Evolutionary conservation across 441 rosid genomes (phyloP).

Genomic region (Euphorbia corollata): DNA sequence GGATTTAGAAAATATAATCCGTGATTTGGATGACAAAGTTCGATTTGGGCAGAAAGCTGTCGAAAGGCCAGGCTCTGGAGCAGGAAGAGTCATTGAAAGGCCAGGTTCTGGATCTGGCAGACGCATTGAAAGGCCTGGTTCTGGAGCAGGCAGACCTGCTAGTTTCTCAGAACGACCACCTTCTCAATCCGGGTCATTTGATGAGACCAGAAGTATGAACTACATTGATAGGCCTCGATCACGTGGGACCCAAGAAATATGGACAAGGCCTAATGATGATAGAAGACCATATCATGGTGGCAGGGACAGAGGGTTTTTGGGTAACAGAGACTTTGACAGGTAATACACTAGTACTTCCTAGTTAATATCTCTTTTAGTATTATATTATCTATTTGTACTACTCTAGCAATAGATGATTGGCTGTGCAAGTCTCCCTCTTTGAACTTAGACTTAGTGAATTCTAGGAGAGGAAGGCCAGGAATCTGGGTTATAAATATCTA

Average conservation of each 20-base stretch:
- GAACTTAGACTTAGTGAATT: neutral
- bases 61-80: conserved; percentile 78
- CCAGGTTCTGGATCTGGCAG: conserved; percentile 82
- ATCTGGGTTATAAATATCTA: neutral
- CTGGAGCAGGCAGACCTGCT: conserved; percentile 59
- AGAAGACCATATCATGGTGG: conserved; percentile 77
- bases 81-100: conserved; percentile 59
- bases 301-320: conserved; percentile 71
- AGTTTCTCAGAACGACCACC: conserved; percentile 62
- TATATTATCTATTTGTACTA: neutral
- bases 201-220: conserved; percentile 58
- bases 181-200: conserved; percentile 68
- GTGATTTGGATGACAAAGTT: conserved; percentile 69
- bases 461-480: neutral
- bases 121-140: conserved; percentile 60
- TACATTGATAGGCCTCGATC: conserved; percentile 72
- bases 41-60: conserved; percentile 61
- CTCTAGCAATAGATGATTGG: neutral
- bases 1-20: conserved; percentile 50
- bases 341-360: conserved; percentile 20
- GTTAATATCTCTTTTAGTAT: neutral
- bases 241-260: conserved; percentile 57
- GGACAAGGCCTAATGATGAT: conserved; percentile 66
- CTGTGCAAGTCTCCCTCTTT: neutral
- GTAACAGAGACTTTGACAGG: conserved; percentile 70